phyloP scores from a whole-genome alignment of 2,329 filamentous ascomycete genomes.

The Ophiostoma ulmi region DNA sequence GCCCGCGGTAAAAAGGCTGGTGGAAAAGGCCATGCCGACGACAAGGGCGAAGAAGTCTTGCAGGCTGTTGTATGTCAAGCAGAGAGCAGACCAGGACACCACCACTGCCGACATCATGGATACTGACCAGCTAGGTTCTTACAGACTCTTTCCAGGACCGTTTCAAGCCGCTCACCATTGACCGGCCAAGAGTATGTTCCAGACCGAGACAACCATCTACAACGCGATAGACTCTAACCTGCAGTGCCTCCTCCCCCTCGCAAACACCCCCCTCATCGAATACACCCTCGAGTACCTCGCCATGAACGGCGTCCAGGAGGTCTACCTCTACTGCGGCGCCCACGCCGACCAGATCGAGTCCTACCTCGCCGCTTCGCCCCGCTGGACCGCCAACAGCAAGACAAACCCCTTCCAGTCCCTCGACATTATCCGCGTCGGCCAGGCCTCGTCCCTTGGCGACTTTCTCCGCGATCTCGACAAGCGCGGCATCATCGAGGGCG shows the following conservation, averaged over 20 bases:
- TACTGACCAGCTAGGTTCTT: slow-evolving; percentile 48
- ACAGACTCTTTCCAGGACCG: slow-evolving; percentile 92
- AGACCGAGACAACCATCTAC: not conserved
- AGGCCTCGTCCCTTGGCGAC: slow-evolving; percentile 83
- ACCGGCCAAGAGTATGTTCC: slow-evolving; percentile 72
- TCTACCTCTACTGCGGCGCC: slow-evolving; percentile 85
- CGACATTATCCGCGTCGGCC: slow-evolving; percentile 76
- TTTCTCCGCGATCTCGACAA: slow-evolving; percentile 90
- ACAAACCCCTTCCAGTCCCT: slow-evolving; percentile 68
- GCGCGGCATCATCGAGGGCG: slow-evolving; percentile 75
- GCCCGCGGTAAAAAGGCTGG: slow-evolving; percentile 48
- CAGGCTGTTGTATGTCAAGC: slow-evolving; percentile 49
- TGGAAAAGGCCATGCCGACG: slow-evolving; percentile 44
- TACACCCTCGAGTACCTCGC: slow-evolving; percentile 96
- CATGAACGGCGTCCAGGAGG: slow-evolving; percentile 89
- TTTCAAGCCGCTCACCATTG: slow-evolving; percentile 83
- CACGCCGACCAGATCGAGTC: slow-evolving; percentile 82
- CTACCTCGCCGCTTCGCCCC: slow-evolving; percentile 71
- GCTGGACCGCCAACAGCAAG: slow-evolving; percentile 57
- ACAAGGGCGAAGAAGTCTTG: slow-evolving; percentile 55
- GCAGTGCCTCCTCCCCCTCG: slow-evolving; percentile 86
- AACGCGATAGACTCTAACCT: not conserved
- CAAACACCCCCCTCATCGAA: slow-evolving; percentile 91
- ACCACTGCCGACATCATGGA: not conserved
- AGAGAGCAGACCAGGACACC: not conserved